These are phyloP conservation scores for Globisporangium paddicum DNA, from an alignment of 352 stramenopile species.

Conservation along the genomic window DNA sequence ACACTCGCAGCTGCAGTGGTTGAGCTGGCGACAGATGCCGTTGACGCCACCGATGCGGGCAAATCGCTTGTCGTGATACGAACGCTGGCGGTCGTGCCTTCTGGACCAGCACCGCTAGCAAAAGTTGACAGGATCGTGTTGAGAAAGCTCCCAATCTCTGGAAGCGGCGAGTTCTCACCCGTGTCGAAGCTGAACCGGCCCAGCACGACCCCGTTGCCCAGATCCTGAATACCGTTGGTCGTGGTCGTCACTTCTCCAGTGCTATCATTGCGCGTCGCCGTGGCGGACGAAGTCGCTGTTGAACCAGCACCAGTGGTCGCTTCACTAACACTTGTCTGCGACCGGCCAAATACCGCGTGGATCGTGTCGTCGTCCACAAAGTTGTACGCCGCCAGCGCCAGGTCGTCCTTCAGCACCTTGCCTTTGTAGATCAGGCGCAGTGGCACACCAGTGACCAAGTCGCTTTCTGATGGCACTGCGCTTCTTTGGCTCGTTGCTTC, in stretches of 20 bases:
- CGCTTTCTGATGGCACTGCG: background rate
- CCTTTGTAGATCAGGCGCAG: slow-evolving; percentile 51
- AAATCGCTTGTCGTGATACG: background rate
- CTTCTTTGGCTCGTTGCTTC: background rate
- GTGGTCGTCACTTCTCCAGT: background rate
- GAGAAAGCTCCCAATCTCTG: slow-evolving; percentile 13
- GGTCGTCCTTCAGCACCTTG: slow-evolving; percentile 41
- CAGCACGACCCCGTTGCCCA: slow-evolving; percentile 15
- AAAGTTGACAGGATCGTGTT: slow-evolving; percentile 17
- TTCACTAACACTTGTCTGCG: background rate
- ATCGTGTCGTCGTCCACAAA: slow-evolving; percentile 38
- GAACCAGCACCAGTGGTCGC: background rate
- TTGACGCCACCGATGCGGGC: background rate
- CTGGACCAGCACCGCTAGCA: background rate
- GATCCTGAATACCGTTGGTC: background rate
- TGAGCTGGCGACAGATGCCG: background rate
- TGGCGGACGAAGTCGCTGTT: background rate
- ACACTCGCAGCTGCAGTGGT: background rate
- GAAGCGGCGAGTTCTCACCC: slow-evolving; percentile 5
- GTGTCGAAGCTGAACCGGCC: slow-evolving; percentile 13
- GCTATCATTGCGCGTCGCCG: background rate
- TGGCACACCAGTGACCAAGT: background rate
- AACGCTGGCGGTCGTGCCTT: slow-evolving; percentile 3
- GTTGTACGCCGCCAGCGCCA: slow-evolving; percentile 22
- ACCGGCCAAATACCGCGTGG: slow-evolving; percentile 28